phyloP scores from a whole-genome alignment of 305 asterid species.

The Ajuga reptans region DNA sequence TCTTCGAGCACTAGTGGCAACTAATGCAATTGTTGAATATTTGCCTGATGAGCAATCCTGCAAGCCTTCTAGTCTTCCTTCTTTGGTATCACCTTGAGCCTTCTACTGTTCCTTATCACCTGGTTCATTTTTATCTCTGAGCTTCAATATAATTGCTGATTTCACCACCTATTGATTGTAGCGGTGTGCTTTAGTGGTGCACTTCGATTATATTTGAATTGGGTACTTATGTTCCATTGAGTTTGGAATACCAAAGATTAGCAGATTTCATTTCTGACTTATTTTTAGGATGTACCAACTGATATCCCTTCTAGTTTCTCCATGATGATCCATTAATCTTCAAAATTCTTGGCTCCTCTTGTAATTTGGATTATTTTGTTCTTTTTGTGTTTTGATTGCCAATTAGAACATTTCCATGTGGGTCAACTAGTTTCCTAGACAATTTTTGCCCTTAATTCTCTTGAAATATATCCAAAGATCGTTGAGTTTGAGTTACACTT shows the following conservation, averaged over 20 bases:
- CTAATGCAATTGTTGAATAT: constrained; percentile 74
- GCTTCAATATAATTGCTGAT: not conserved
- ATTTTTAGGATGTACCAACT: not conserved
- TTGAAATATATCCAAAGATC: not conserved
- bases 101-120: constrained; percentile 68
- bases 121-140: not conserved
- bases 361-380: not conserved
- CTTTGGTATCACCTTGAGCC: constrained; percentile 66
- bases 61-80: constrained; percentile 85
- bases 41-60: constrained; percentile 91
- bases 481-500: not conserved
- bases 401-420: not conserved
- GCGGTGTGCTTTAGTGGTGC: not conserved
- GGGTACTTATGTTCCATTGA: not conserved
- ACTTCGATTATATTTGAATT: not conserved
- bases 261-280: not conserved
- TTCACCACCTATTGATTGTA: not conserved
- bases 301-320: not conserved
- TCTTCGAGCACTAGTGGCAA: constrained; percentile 73
- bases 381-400: not conserved
- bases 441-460: not conserved
- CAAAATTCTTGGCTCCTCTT: not conserved
- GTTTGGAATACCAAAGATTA: not conserved
- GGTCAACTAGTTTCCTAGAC: not conserved
- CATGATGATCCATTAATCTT: not conserved